phyloP scores from a whole-genome alignment of 1,139 yeast genomes.

The Suhomyces maxii region DNA sequence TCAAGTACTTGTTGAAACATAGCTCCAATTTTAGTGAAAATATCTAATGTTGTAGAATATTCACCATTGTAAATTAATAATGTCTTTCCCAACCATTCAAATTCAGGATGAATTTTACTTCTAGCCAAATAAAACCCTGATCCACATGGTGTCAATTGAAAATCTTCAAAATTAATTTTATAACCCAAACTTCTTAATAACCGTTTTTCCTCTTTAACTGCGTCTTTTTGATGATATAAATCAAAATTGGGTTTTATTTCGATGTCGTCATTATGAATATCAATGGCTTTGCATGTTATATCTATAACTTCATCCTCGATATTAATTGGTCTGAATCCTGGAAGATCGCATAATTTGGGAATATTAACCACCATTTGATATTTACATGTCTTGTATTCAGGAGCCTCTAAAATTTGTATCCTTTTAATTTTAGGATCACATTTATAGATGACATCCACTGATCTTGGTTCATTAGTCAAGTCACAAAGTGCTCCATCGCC shows the following conservation, averaged over 20 bases:
- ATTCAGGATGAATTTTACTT: conserved; percentile 16
- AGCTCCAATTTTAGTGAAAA: conserved; percentile 20
- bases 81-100: conserved; percentile 15
- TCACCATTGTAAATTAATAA: conserved; percentile 26
- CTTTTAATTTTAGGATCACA: conserved; percentile 50
- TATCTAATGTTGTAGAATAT: conserved; percentile 14
- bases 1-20: conserved; percentile 27
- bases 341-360: conserved; percentile 57
- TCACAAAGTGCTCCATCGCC: conserved; percentile 73
- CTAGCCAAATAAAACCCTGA: conserved; percentile 32
- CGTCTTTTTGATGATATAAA: conserved; percentile 1
- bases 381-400: conserved; percentile 72
- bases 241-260: background rate
- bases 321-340: conserved; percentile 46
- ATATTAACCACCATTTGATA: conserved; percentile 62
- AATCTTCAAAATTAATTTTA: conserved; percentile 31
- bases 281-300: conserved; percentile 43
- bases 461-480: conserved; percentile 61
- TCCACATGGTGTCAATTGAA: conserved; percentile 29
- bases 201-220: background rate
- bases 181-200: conserved; percentile 10
- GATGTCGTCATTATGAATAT: conserved; percentile 11
- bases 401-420: conserved; percentile 39
- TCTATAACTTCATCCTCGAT: conserved; percentile 37
- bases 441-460: conserved; percentile 61